These are phyloP conservation scores for Cruciata laevipes DNA, from an alignment of 257 asterid genomes.

Conservation along the genomic window DNA sequence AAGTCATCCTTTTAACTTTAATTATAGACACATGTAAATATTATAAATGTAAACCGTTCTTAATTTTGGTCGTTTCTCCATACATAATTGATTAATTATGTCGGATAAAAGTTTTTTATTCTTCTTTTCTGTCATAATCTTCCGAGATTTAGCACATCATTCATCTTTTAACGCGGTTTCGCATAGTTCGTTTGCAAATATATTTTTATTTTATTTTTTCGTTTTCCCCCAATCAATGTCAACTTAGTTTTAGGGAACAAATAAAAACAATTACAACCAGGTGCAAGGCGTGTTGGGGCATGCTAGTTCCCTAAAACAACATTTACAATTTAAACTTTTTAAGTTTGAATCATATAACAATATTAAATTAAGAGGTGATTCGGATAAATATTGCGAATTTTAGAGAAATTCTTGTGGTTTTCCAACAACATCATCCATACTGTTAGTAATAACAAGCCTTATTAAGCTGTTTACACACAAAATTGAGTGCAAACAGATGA, in stretches of 20 bases:
- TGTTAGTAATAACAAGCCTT: too few relatives aligned
- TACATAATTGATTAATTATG: background rate
- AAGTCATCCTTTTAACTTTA: background rate
- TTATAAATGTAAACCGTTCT: background rate
- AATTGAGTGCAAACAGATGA: too few relatives aligned
- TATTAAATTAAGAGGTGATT: too few relatives aligned
- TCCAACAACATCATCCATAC: too few relatives aligned
- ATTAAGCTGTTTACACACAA: too few relatives aligned
- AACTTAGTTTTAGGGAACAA: background rate
- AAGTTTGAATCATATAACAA: too few relatives aligned
- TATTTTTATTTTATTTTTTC: background rate
- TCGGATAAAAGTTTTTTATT: conserved; percentile 3
- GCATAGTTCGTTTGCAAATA: background rate
- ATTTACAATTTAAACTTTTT: too few relatives aligned
- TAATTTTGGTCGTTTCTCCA: background rate
- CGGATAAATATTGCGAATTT: too few relatives aligned
- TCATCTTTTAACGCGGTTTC: conserved; percentile 36
- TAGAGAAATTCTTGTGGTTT: too few relatives aligned
- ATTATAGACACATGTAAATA: background rate
- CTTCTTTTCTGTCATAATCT: background rate
- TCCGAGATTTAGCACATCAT: conserved; percentile 21
- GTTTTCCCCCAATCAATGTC: background rate
- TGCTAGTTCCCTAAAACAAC: background rate
- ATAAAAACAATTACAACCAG: background rate
- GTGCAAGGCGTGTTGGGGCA: background rate